phyloP scores from a whole-genome alignment of 2,329 filamentous ascomycete species.

The Stagonosporopsis chrysanthemi region DNA sequence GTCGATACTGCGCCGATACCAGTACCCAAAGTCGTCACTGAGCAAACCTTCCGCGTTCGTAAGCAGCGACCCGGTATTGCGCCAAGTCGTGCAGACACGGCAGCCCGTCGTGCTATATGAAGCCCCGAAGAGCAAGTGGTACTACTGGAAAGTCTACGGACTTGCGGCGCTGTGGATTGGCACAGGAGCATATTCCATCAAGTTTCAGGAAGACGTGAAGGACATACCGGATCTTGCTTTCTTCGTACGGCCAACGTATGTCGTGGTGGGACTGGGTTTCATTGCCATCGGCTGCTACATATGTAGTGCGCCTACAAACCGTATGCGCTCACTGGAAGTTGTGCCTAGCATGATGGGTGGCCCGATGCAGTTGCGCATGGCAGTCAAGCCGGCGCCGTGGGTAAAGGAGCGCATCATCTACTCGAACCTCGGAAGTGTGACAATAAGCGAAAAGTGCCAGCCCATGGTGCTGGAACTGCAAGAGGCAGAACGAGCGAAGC shows the following conservation, averaged over 20 bases:
- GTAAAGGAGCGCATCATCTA: conserved; percentile 39
- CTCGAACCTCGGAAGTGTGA: conserved; percentile 37
- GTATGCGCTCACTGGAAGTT: conserved; percentile 41
- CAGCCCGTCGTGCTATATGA: conserved; percentile 46
- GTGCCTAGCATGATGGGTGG: conserved; percentile 41
- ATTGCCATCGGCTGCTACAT: conserved; percentile 42
- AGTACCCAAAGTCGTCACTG: conserved; percentile 22
- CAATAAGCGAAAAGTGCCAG: conserved; percentile 42
- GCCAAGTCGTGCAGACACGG: conserved; percentile 39
- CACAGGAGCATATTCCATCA: conserved; percentile 40
- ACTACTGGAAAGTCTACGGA: conserved; percentile 40
- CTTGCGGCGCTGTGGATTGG: conserved; percentile 35
- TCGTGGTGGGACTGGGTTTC: conserved; percentile 41
- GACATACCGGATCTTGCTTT: conserved; percentile 39
- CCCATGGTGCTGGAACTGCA: conserved; percentile 41
- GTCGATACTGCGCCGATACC: conserved; percentile 34
- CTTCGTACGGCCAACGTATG: conserved; percentile 45
- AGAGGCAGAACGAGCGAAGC: conserved; percentile 40
- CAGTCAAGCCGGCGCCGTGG: conserved; percentile 35
- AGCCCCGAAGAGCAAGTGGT: conserved; percentile 37
- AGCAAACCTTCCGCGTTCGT: conserved; percentile 25
- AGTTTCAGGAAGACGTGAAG: conserved; percentile 42
- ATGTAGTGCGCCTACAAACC: conserved; percentile 41
- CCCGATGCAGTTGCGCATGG: conserved; percentile 42
- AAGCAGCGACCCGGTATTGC: conserved; percentile 45